phyloP scores from a whole-genome alignment of 2,329 filamentous ascomycete species.

The Cytospora mali region DNA sequence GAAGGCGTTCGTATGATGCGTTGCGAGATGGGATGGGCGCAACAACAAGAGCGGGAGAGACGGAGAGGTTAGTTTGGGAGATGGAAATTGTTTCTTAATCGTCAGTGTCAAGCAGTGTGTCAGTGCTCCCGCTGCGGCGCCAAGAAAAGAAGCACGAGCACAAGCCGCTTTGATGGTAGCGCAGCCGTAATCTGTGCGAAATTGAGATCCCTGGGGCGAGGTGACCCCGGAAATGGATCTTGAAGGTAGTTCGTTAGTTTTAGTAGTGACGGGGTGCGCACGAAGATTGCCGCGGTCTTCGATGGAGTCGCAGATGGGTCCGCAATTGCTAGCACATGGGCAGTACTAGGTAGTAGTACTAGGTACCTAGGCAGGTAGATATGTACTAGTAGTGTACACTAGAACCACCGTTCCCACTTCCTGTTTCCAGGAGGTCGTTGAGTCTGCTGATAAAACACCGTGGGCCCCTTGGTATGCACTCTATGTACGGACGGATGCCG shows the following conservation, averaged over 20 bases:
- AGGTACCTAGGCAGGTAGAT: no score
- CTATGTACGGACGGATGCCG: conserved; percentile 20
- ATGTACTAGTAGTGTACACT: no score
- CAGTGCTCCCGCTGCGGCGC: conserved; percentile 7
- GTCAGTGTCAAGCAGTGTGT: conserved; percentile 5
- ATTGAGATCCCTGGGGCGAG: conserved; percentile 20
- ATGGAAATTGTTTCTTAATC: conserved; percentile 5
- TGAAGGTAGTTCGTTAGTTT: background rate
- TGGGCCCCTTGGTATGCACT: conserved; percentile 9
- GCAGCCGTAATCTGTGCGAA: conserved; percentile 25
- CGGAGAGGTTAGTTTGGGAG: conserved; percentile 3
- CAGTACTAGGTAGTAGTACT: no score
- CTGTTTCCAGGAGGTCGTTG: conserved; percentile 19
- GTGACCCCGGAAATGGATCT: background rate
- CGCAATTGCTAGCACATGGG: no score
- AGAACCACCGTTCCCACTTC: conserved; percentile 17
- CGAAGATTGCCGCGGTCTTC: conserved; percentile 4
- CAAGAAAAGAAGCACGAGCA: conserved; percentile 24
- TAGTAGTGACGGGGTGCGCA: background rate
- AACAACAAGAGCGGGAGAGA: background rate
- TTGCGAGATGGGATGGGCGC: background rate
- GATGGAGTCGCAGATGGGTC: conserved; percentile 8
- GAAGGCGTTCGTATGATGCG: background rate
- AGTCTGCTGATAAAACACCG: conserved; percentile 8
- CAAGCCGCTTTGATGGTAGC: conserved; percentile 19